Percentiles rank a stretch among this genome's conserved stretches.
Conservation (phyloP, 148 eudicot genomes). For the Vaccinium macrocarpon region DNA sequence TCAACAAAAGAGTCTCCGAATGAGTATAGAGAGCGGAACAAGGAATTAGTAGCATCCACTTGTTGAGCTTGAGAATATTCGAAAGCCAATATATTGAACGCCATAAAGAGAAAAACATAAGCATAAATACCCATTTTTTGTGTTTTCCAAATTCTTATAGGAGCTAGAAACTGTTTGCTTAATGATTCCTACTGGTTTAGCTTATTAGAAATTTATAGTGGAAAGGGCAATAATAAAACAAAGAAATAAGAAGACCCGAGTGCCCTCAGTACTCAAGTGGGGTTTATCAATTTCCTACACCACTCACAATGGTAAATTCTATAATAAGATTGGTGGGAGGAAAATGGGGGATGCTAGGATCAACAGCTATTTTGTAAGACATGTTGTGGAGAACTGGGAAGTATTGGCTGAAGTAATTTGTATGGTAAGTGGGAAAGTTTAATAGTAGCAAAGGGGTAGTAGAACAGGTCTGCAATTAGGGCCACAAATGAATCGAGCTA, state of each 20-base stretch:
- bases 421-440: not conserved
- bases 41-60: not conserved
- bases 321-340: not conserved
- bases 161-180: too few relatives aligned
- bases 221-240: conserved; percentile 4
- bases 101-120: not conserved
- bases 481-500: too few relatives aligned
- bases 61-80: not conserved
- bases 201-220: conserved; percentile 12
- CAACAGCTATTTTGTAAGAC: not conserved
- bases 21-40: conserved; percentile 11
- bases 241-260: not conserved
- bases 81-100: not conserved
- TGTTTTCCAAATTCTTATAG: too few relatives aligned
- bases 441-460: not conserved
- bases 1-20: conserved; percentile 19
- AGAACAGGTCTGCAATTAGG: not conserved
- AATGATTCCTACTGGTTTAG: not conserved
- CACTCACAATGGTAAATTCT: not conserved
- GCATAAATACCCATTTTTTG: not conserved
- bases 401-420: not conserved
- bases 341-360: not conserved
- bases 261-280: not conserved
- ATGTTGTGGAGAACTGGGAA: not conserved
- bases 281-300: not conserved